Percentiles rank a stretch among this genome's conserved stretches.
Evolutionary conservation across 2,329 filamentous ascomycete species (phyloP).

Genomic region (Pseudocercospora ulei): DNA sequence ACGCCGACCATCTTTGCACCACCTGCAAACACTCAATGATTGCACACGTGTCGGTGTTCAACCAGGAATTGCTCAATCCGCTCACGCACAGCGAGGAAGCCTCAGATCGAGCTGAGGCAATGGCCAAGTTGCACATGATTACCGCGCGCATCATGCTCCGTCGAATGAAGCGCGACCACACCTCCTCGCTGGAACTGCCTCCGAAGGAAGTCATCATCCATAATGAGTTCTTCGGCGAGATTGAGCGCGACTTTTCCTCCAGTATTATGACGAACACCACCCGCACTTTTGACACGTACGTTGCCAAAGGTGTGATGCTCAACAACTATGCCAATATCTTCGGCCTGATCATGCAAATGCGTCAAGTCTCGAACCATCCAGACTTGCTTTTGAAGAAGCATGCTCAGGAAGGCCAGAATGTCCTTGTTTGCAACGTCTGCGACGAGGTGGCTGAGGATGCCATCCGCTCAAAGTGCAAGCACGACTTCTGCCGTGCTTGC

Average conservation of each 20-base stretch:
- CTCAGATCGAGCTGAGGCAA: constrained; percentile 55
- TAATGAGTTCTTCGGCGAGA: constrained; percentile 92
- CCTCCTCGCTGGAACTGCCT: constrained; percentile 88
- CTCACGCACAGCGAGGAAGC: constrained; percentile 42
- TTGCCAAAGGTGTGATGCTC: constrained; percentile 82
- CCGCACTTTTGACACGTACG: constrained; percentile 89
- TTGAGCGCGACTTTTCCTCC: constrained; percentile 87
- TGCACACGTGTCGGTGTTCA: constrained; percentile 72
- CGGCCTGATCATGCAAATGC: constrained; percentile 98
- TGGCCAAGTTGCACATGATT: constrained; percentile 74
- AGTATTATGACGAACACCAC: constrained; percentile 91
- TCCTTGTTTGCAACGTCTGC: constrained; percentile 86
- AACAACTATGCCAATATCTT: constrained; percentile 99
- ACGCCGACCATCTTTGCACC: constrained; percentile 60
- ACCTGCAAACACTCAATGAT: constrained; percentile 58
- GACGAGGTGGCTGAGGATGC: constrained; percentile 94
- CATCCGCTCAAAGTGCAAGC: constrained; percentile 80
- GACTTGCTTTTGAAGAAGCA: constrained; percentile 88
- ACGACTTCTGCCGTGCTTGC: constrained; percentile 81
- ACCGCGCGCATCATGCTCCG: constrained; percentile 93
- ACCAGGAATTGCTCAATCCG: constrained; percentile 87
- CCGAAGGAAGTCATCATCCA: constrained; percentile 88
- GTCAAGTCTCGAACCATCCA: constrained; percentile 91
- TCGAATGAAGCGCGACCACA: constrained; percentile 86
- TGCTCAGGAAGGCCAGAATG: constrained; percentile 73